Evolutionary conservation across 495 filamentous ascomycete species (phyloP).

Genomic region (Penicillium cinerascens): DNA sequence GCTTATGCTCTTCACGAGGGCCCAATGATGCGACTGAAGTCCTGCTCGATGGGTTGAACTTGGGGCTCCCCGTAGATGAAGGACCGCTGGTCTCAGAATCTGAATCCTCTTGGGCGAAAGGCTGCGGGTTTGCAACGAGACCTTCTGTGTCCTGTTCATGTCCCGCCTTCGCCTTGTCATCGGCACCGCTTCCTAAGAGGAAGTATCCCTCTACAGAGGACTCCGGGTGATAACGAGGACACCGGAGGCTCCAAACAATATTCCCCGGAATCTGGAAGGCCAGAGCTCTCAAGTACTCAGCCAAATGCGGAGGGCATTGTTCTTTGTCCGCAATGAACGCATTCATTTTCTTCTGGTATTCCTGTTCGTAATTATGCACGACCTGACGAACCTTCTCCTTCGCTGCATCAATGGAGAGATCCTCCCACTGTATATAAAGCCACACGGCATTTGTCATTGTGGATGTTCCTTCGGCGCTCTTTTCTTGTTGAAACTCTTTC

Average conservation of each 20-base stretch:
- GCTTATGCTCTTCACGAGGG: too few relatives aligned
- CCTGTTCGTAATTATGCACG: conserved; percentile 14
- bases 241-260: conserved; percentile 22
- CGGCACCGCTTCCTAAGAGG: not conserved
- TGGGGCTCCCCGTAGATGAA: not conserved
- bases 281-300: conserved; percentile 12
- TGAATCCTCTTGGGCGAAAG: not conserved
- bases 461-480: not conserved
- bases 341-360: conserved; percentile 11
- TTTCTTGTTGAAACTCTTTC: conserved; percentile 16
- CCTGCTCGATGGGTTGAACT: not conserved
- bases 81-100: not conserved
- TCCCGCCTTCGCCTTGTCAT: not conserved
- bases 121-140: not conserved
- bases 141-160: not conserved
- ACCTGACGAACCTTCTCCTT: conserved; percentile 13
- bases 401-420: conserved; percentile 9
- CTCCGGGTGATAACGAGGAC: conserved; percentile 23
- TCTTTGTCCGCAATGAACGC: conserved; percentile 8
- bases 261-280: conserved; percentile 22
- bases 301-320: conserved; percentile 4
- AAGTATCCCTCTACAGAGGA: conserved; percentile 5
- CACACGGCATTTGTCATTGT: conserved; percentile 24
- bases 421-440: conserved; percentile 23
- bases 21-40: not conserved